phyloP scores from a whole-genome alignment of 2,329 filamentous ascomycete genomes.

The Fusarium devonianum region DNA sequence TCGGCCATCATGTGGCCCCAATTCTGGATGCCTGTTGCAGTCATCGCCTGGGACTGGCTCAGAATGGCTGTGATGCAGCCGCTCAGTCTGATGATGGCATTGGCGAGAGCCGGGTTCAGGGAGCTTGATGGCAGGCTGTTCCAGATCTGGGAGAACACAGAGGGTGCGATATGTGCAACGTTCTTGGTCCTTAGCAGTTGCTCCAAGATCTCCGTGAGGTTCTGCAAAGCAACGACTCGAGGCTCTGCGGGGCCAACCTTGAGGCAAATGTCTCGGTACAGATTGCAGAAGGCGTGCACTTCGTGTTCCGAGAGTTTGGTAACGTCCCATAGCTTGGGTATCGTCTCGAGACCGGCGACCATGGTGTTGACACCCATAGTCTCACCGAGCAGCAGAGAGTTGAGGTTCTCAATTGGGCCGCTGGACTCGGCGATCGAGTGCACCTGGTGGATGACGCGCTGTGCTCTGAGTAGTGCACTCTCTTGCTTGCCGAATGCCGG shows the following conservation, averaged over 20 bases:
- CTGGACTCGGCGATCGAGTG: conserved; percentile 43
- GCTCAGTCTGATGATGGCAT: conserved; percentile 57
- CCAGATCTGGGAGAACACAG: conserved; percentile 52
- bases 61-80: conserved; percentile 54
- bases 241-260: conserved; percentile 52
- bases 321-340: conserved; percentile 45
- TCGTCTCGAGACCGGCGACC: conserved; percentile 45
- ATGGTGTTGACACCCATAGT: conserved; percentile 47
- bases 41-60: conserved; percentile 27
- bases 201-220: conserved; percentile 57
- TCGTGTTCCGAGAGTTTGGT: conserved; percentile 36
- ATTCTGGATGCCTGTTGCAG: conserved; percentile 36
- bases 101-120: conserved; percentile 57
- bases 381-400: conserved; percentile 40
- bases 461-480: conserved; percentile 51
- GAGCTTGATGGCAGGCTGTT: conserved; percentile 46
- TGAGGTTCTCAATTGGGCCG: conserved; percentile 36
- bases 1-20: conserved; percentile 62
- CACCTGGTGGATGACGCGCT: conserved; percentile 48
- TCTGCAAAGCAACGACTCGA: conserved; percentile 56
- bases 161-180: conserved; percentile 43
- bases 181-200: conserved; percentile 43
- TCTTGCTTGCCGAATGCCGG: conserved; percentile 25
- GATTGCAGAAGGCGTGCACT: conserved; percentile 46
- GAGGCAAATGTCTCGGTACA: conserved; percentile 55